These are phyloP conservation scores for Botryotinia narcissicola DNA, from an alignment of 2,329 filamentous ascomycete species.

Conservation along the genomic window DNA sequence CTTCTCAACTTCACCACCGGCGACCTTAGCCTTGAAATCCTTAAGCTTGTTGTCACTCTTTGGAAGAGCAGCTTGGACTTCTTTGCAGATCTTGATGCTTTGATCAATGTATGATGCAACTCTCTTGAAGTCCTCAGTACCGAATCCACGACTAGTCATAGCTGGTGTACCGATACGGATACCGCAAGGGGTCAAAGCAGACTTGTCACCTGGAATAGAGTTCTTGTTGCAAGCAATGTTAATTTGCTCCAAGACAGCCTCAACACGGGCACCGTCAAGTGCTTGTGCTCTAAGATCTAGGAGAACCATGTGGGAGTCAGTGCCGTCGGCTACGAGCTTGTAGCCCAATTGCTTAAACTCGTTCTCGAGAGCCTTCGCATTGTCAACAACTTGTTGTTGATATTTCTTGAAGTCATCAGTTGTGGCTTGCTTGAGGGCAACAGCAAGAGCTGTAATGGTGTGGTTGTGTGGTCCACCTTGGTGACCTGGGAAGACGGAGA, in stretches of 20 bases:
- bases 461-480: slow-evolving; percentile 99
- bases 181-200: slow-evolving; percentile 88
- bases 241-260: slow-evolving; percentile 94
- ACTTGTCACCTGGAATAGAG: slow-evolving; percentile 96
- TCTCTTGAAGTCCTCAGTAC: slow-evolving; percentile 85
- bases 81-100: slow-evolving; percentile 85
- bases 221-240: slow-evolving; percentile 99
- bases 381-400: slow-evolving; percentile 87
- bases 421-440: slow-evolving; percentile 91
- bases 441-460: slow-evolving; percentile 95
- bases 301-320: slow-evolving; percentile 96
- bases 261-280: slow-evolving; percentile 91
- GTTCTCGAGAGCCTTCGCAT: slow-evolving; percentile 86
- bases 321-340: slow-evolving; percentile 92
- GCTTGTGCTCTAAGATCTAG: slow-evolving; percentile 84
- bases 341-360: slow-evolving; percentile 85
- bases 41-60: slow-evolving; percentile 99
- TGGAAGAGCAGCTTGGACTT: slow-evolving; percentile 78
- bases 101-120: slow-evolving; percentile 88
- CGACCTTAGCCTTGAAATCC: slow-evolving; percentile 96
- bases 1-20: slow-evolving; percentile 71
- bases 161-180: slow-evolving; percentile 95
- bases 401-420: slow-evolving; percentile 89
- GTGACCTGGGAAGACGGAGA: slow-evolving; percentile 98
- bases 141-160: slow-evolving; percentile 95